Evolutionary conservation across 164 flowering plant species (phyloP).

Genomic region (Magnolia officinalis): DNA sequence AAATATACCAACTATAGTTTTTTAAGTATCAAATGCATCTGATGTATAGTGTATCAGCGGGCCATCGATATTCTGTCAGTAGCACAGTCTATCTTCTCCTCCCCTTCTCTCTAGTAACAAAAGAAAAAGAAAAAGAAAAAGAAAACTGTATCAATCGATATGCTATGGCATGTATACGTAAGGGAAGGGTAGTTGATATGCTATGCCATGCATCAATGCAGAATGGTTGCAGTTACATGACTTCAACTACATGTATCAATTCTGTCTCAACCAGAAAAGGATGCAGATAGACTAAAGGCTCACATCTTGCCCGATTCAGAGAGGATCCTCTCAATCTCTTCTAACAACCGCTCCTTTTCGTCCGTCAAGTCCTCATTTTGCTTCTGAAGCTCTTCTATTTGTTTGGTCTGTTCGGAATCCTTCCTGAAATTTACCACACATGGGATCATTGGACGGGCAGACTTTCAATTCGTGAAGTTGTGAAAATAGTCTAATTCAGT

Average conservation of each 20-base stretch:
- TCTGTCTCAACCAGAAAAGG: not conserved
- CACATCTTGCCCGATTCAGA: conserved; percentile 44
- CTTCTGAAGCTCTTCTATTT: conserved; percentile 79
- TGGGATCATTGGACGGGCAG: not conserved
- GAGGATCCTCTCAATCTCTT: conserved; percentile 69
- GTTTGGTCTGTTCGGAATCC: conserved; percentile 87
- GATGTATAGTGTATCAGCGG: not conserved
- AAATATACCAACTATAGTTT: not conserved
- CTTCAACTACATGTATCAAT: not conserved
- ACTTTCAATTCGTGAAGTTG: not conserved
- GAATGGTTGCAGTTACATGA: not conserved
- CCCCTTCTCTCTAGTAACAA: not conserved
- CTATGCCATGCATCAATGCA: not conserved
- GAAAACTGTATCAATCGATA: not conserved
- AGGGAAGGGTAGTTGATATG: not conserved
- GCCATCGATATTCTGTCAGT: not conserved
- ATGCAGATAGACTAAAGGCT: not conserved
- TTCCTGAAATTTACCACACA: conserved; percentile 42
- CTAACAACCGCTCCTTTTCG: conserved; percentile 68
- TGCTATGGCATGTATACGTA: not conserved
- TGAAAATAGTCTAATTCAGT: not conserved
- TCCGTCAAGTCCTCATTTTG: conserved; percentile 57
- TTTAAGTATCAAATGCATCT: not conserved
- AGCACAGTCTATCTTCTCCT: not conserved
- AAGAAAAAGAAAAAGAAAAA: not conserved